Percentiles rank a stretch among this genome's conserved stretches.
phyloP scores from a whole-genome alignment of 345 rosid species.

The Erucastrum elatum region DNA sequence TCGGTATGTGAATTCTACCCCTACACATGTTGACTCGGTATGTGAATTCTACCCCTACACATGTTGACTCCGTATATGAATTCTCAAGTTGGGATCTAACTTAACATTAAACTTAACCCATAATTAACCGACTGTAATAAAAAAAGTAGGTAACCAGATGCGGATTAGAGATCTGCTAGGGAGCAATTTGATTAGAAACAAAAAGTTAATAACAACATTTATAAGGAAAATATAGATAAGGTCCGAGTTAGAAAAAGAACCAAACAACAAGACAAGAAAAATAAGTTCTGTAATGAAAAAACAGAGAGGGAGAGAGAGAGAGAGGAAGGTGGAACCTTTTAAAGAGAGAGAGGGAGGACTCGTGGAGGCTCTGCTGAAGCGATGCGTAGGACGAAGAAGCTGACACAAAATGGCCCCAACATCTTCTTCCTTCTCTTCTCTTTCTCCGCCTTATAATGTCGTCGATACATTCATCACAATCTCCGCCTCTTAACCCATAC shows the following conservation, averaged over 20 bases:
- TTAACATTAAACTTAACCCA: too few relatives aligned
- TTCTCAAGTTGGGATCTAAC: neutral
- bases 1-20: too few relatives aligned
- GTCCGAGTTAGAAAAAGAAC: neutral
- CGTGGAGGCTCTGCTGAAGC: constrained; percentile 51
- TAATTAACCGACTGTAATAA: too few relatives aligned
- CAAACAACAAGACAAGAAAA: neutral
- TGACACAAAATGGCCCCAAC: constrained; percentile 48
- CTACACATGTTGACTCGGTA: too few relatives aligned
- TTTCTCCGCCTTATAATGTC: constrained; percentile 7
- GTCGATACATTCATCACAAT: neutral
- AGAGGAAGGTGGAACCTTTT: constrained; percentile 10
- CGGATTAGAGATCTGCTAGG: neutral
- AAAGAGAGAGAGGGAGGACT: constrained; percentile 32
- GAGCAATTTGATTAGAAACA: neutral
- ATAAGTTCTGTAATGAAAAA: neutral
- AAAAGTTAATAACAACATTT: neutral
- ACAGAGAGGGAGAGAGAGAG: neutral
- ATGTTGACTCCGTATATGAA: neutral
- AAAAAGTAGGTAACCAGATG: neutral
- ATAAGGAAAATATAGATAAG: neutral
- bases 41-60: neutral
- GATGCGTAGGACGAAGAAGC: constrained; percentile 56
- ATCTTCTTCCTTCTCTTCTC: constrained; percentile 9
- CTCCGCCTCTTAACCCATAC: too few relatives aligned